Percentiles rank a stretch among this genome's conserved stretches.
Conservation (phyloP, 2,329 filamentous ascomycete species). For the Pseudofabraea citricarpa region DNA sequence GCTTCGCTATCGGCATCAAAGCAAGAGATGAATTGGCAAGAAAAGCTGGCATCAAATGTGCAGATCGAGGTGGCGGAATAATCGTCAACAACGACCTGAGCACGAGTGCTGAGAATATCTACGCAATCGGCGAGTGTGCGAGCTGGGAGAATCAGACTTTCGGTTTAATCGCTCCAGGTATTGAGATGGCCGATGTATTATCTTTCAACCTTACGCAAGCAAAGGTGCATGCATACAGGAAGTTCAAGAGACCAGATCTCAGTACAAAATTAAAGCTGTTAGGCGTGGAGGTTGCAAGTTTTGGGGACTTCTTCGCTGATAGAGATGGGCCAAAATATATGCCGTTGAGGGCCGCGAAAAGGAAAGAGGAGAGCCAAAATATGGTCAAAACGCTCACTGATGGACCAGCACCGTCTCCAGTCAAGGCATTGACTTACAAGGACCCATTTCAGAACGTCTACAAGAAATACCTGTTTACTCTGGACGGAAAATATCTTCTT, state of each 20-base stretch:
- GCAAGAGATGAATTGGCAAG: slow-evolving; percentile 74
- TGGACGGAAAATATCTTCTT: slow-evolving; percentile 83
- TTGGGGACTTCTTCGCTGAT: slow-evolving; percentile 91
- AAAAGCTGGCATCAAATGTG: slow-evolving; percentile 65
- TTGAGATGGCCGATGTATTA: slow-evolving; percentile 90
- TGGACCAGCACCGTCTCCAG: slow-evolving; percentile 51
- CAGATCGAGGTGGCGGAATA: slow-evolving; percentile 70
- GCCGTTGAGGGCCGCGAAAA: slow-evolving; percentile 51
- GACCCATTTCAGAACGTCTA: slow-evolving; percentile 86
- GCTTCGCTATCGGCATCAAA: slow-evolving; percentile 85
- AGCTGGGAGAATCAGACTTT: slow-evolving; percentile 86
- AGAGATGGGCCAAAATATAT: slow-evolving; percentile 73
- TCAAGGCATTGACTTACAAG: slow-evolving; percentile 83
- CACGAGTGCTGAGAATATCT: slow-evolving; percentile 69
- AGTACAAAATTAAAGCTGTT: slow-evolving; percentile 90
- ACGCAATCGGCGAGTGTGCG: slow-evolving; percentile 87
- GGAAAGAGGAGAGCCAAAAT: slow-evolving; percentile 32
- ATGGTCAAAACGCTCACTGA: slow-evolving; percentile 46
- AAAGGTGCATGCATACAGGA: slow-evolving; percentile 61
- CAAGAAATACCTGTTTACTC: slow-evolving; percentile 89
- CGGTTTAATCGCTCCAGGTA: slow-evolving; percentile 80
- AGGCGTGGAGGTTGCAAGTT: slow-evolving; percentile 87
- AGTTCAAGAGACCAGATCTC: slow-evolving; percentile 77
- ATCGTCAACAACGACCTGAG: slow-evolving; percentile 62
- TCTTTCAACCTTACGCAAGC: slow-evolving; percentile 88